Base-by-base conservation (phyloP, 1,284 basidiomycete species). In the Malassezia cuniculi region DNA sequence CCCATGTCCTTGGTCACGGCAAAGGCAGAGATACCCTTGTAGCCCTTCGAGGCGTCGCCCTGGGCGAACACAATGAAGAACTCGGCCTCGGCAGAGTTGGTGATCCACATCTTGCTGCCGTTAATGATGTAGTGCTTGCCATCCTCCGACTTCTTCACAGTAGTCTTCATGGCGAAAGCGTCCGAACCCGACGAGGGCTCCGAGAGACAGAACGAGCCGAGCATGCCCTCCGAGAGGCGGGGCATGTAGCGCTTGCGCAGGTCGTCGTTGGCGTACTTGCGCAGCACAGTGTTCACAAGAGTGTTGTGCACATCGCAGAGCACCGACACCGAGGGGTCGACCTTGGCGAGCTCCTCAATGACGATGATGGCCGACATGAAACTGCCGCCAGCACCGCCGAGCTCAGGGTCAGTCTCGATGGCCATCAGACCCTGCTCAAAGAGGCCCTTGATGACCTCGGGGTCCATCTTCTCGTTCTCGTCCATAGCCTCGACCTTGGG, bases 101-200 rank as follows among this genome's bases (percentile, higher is more conserved):
- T 95, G 60, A 99, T 97, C 90, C 90, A 97, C 87, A 94, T 90
- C 75, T 99, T 99, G 53, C 82, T 84, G 25, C 90, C 90, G 60
- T 89, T 90, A 48, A 95, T 69, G 21, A 85, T 73, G 75, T 81
- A 94, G 30, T 43, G 41, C 54, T 70, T 70, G 36, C 72, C 71
- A 54, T 82, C 70, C 60, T 80, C 77, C 16, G 80, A 80, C 47
- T 85, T 82, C 68, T 83, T 85, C 69, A 75, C 81, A 24, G 87
- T 85, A 2, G 93, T 90, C 69, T 93, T 85, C 37, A 99, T 74
- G 0, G 87, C 87, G 65, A 99, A 99, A 0, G 90, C 90, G 66
- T 99, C 90, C 8, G 87, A 93, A 5, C 90, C 93, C 10, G 86
- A 87, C 0, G 77, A 80, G 3, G 86, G 74, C 68, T 99, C 90